Evolutionary conservation across 2,329 filamentous ascomycete species (phyloP).

Genomic region (Mariannaea sp.): DNA sequence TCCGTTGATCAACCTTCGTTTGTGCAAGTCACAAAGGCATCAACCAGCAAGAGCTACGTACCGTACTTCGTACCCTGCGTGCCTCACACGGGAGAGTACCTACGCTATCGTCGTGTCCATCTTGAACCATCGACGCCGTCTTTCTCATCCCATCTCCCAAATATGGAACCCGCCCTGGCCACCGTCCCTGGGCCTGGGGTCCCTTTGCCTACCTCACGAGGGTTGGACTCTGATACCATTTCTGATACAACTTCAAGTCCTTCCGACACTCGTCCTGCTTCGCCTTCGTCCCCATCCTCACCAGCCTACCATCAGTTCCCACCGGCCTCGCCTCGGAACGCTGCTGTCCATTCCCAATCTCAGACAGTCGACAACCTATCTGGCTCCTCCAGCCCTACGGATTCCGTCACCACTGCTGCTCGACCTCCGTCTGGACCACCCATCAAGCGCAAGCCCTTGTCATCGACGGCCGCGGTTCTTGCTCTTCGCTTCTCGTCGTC

Average conservation of each 20-base stretch:
- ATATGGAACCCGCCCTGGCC: slow-evolving; percentile 35
- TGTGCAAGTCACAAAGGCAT: slow-evolving; percentile 17
- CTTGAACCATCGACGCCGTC: slow-evolving; percentile 10
- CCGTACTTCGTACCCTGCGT: neutral
- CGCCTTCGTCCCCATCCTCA: slow-evolving; percentile 20
- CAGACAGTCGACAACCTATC: slow-evolving; percentile 33
- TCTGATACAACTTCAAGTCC: slow-evolving; percentile 33
- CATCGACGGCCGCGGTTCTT: slow-evolving; percentile 48
- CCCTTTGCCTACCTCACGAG: slow-evolving; percentile 28
- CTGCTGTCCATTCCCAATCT: slow-evolving; percentile 32
- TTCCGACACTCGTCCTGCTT: slow-evolving; percentile 27
- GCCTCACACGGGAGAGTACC: neutral
- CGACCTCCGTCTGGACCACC: slow-evolving; percentile 32
- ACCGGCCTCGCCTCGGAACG: slow-evolving; percentile 23
- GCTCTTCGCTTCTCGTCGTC: slow-evolving; percentile 37
- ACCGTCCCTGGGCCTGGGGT: slow-evolving; percentile 29
- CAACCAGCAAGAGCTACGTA: slow-evolving; percentile 9
- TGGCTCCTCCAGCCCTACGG: slow-evolving; percentile 19
- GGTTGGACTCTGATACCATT: slow-evolving; percentile 33
- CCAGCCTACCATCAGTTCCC: slow-evolving; percentile 25
- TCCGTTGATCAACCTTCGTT: slow-evolving; percentile 8
- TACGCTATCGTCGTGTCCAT: neutral
- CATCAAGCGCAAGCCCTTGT: slow-evolving; percentile 66
- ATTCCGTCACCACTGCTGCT: slow-evolving; percentile 25
- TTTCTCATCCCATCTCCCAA: slow-evolving; percentile 25